These are phyloP conservation scores for Zymoseptoria tritici DNA, from an alignment of 2,329 filamentous ascomycete genomes.

Conservation along the genomic window DNA sequence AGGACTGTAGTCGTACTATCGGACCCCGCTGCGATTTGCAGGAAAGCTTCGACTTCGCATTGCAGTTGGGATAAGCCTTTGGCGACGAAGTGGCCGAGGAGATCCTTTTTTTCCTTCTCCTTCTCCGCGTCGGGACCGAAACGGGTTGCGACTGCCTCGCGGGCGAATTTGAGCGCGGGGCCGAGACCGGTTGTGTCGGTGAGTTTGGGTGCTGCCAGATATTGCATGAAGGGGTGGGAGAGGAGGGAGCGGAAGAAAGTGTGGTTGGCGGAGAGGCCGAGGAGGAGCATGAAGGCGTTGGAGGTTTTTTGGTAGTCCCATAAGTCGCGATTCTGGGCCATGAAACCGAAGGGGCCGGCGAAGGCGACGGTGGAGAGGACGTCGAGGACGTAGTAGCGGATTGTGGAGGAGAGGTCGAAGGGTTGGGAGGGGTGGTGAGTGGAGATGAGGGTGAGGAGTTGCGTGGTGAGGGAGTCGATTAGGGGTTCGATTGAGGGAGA, in stretches of 20 bases:
- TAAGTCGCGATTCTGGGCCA: slow-evolving; percentile 43
- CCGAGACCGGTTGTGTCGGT: slow-evolving; percentile 25
- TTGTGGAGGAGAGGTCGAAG: slow-evolving; percentile 43
- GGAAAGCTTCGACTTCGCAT: slow-evolving; percentile 3
- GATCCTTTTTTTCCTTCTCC: slow-evolving; percentile 30
- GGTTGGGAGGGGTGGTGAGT: slow-evolving; percentile 2
- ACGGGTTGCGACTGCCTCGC: slow-evolving; percentile 21
- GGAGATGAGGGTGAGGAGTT: background rate
- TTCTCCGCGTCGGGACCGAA: slow-evolving; percentile 23
- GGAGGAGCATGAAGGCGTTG: slow-evolving; percentile 17
- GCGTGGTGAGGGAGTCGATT: too few relatives aligned
- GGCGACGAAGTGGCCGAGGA: slow-evolving; percentile 7
- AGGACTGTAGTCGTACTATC: slow-evolving; percentile 46
- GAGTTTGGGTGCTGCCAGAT: slow-evolving; percentile 19
- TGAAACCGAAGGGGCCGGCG: slow-evolving; percentile 46
- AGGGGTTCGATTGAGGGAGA: too few relatives aligned
- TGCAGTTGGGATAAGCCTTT: slow-evolving; percentile 1
- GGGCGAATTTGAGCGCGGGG: slow-evolving; percentile 20
- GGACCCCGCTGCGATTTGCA: slow-evolving; percentile 34
- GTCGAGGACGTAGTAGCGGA: slow-evolving; percentile 50
- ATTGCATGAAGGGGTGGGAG: slow-evolving; percentile 15
- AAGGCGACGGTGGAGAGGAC: slow-evolving; percentile 49
- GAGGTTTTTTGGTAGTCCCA: slow-evolving; percentile 23
- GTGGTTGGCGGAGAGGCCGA: slow-evolving; percentile 22
- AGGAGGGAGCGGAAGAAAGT: slow-evolving; percentile 18